Evolutionary conservation across 2,329 filamentous ascomycete species (phyloP), one percentile per base, ranked within the genome.

Genomic region (Aspergillus terreus): DNA sequence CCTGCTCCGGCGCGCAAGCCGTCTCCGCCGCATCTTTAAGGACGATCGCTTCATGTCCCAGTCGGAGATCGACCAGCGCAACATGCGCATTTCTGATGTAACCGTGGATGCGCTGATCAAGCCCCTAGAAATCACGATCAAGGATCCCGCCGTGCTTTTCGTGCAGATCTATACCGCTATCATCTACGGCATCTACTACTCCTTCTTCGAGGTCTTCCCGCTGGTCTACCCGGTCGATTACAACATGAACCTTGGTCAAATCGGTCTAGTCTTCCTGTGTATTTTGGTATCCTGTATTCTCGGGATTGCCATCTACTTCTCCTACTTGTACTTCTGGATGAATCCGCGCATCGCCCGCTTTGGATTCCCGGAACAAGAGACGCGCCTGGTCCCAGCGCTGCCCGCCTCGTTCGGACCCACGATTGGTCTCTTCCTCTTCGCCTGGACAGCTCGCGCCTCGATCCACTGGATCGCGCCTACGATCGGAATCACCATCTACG

Each of bases 141-240:
- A 82, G 62, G 82, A 85, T 51, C 83, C 83, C 0, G 80, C 82
- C 10, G 77, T 87, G 2, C 64, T 81, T 4, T 85, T 86, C 66
- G 77, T 82, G 1, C 81, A 83, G 60, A 50, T 84, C 35, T 87
- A 86, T 67, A 82, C 79, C 3, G 78, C 78, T 49, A 76, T 86
- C 58, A 78, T 82, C 58, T 87, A 71, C 50, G 69, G 60, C 21
- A 69, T 72, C 14, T 71, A 70, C 50, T 79, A 79, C 55, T 72
- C 72, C 14, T 86, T 79, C 66, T 87, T 87, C 63, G 83, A 86
- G 60, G 80, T 80, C n/a, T 86, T 87, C 66, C 83, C 83, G 4
- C 71, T 85, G 21, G 82, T 86, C 45, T 87, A 83, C 63, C 75
- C 76, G 2, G 75, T 74, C 19, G 72, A 78, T 56, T 86, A 87